Conservation (phyloP, 2,329 filamentous ascomycete genomes). For the Neocucurbitaria cava region DNA sequence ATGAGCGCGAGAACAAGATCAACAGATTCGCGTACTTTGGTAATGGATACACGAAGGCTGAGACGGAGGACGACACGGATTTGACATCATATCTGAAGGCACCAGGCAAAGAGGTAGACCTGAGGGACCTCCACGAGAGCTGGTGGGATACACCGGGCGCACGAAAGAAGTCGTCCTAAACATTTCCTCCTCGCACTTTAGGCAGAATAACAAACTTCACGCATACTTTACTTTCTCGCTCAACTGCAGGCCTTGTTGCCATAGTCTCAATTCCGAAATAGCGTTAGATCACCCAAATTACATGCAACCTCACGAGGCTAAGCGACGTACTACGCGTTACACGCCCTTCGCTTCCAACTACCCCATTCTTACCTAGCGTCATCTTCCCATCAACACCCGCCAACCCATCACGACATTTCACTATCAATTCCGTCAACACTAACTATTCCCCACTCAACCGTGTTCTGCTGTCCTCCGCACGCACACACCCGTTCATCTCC, state of each 20-base stretch:
- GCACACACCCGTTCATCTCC: neutral
- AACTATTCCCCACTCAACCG: neutral
- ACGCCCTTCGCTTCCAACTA: neutral
- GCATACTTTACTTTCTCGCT: too few relatives aligned
- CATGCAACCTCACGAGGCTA: neutral
- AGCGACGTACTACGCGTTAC: neutral
- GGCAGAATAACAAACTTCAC: neutral
- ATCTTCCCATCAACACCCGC: neutral
- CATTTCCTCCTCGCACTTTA: too few relatives aligned
- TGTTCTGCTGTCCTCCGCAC: neutral
- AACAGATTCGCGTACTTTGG: slow-evolving; percentile 71
- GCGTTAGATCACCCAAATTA: neutral
- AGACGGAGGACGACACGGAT: slow-evolving; percentile 63
- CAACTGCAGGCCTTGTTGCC: neutral
- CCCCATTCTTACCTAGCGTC: neutral
- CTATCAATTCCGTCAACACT: slow-evolving; percentile 8
- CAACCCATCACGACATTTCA: slow-evolving; percentile 15
- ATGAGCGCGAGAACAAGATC: slow-evolving; percentile 54
- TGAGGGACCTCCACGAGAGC: slow-evolving; percentile 69
- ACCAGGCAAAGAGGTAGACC: slow-evolving; percentile 61
- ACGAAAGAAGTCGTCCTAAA: slow-evolving; percentile 19
- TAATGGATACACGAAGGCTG: slow-evolving; percentile 69
- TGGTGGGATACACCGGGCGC: slow-evolving; percentile 61
- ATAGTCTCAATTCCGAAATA: neutral
- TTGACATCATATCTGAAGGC: slow-evolving; percentile 68